These are phyloP conservation scores for Didymella lethalis DNA, from an alignment of 2,329 filamentous ascomycete genomes.

Conservation along the genomic window DNA sequence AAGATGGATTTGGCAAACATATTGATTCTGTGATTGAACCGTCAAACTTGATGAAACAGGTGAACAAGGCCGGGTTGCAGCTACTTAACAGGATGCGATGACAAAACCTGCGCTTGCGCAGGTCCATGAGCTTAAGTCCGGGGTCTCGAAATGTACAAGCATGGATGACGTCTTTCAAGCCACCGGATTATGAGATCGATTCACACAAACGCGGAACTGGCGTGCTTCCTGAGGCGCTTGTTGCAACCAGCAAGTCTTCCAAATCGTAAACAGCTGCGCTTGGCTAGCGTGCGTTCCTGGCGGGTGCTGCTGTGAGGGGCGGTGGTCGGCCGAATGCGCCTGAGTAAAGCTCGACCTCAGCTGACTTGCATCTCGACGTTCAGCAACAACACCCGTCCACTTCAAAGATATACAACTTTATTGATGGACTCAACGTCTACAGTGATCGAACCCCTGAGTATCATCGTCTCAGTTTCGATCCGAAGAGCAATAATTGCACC, in stretches of 20 bases:
- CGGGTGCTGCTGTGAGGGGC: not conserved
- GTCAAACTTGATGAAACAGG: not conserved
- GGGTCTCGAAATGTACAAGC: not conserved
- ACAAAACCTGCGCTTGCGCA: constrained; percentile 6
- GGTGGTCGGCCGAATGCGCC: not conserved
- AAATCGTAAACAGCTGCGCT: not conserved
- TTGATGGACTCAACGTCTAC: not conserved
- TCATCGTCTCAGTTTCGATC: too few relatives aligned
- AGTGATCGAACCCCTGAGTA: not conserved
- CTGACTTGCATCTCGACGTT: not conserved
- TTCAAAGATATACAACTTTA: not conserved
- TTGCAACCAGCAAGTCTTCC: constrained; percentile 2
- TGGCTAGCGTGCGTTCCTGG: not conserved
- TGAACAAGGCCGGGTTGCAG: not conserved
- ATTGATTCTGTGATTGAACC: not conserved
- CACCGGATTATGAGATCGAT: not conserved
- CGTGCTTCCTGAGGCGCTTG: not conserved
- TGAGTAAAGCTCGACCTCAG: not conserved
- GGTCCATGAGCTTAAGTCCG: constrained; percentile 5
- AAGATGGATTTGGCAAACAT: constrained; percentile 29
- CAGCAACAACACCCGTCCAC: not conserved
- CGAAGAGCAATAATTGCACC: not conserved
- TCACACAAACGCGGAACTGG: not conserved
- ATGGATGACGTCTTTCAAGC: constrained; percentile 15
- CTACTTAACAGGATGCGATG: not conserved